Conservation (phyloP, 2,329 filamentous ascomycete species). For the Cladosporium sp. region DNA sequence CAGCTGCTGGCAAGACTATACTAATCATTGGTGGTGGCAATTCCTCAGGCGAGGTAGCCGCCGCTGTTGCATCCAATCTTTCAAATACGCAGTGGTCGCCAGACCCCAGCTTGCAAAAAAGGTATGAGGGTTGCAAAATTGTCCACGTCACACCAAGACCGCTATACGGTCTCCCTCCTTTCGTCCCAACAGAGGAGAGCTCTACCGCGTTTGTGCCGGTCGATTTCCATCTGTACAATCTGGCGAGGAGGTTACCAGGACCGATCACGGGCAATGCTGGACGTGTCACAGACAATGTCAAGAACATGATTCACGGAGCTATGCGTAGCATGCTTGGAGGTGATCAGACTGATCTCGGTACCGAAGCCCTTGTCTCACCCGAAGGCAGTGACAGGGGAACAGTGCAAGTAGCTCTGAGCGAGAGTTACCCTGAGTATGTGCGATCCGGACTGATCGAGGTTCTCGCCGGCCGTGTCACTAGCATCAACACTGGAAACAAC, state of each 20-base stretch:
- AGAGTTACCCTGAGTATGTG: slow-evolving; percentile 71
- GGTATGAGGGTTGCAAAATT: slow-evolving; percentile 48
- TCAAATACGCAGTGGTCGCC: slow-evolving; percentile 60
- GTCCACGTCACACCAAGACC: slow-evolving; percentile 68
- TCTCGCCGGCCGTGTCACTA: slow-evolving; percentile 34
- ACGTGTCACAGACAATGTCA: slow-evolving; percentile 54
- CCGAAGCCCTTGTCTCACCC: slow-evolving; percentile 20
- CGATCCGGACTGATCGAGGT: slow-evolving; percentile 52
- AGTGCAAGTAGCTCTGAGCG: slow-evolving; percentile 65
- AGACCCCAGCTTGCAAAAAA: slow-evolving; percentile 16
- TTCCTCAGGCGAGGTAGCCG: slow-evolving; percentile 74
- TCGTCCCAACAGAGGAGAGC: slow-evolving; percentile 35
- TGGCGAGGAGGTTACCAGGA: slow-evolving; percentile 55
- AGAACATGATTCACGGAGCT: slow-evolving; percentile 24
- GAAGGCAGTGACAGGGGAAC: slow-evolving; percentile 25
- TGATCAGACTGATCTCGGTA: slow-evolving; percentile 38
- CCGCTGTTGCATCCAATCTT: slow-evolving; percentile 66
- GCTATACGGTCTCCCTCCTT: slow-evolving; percentile 65
- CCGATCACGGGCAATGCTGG: slow-evolving; percentile 62
- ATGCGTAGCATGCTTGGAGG: slow-evolving; percentile 38
- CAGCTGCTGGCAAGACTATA: slow-evolving; percentile 53
- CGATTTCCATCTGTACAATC: slow-evolving; percentile 69
- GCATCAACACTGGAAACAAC: background rate
- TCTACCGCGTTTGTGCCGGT: slow-evolving; percentile 62
- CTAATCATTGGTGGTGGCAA: slow-evolving; percentile 76